Evolutionary conservation across 1,284 basidiomycete genomes (phyloP).

Genomic region (Limonomyces culmigenus): DNA sequence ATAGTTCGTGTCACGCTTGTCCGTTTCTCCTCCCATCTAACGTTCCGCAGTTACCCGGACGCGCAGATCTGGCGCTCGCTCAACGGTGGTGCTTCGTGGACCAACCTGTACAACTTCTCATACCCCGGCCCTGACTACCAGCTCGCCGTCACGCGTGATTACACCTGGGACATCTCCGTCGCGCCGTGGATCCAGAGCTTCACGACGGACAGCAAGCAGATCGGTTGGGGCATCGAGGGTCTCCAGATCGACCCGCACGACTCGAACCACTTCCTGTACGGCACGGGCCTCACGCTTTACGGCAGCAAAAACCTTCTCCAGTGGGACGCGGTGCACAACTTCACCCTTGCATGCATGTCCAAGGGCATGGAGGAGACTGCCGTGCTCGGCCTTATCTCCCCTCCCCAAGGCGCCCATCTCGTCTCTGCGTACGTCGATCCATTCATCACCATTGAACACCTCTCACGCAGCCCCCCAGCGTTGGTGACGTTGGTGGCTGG

Average conservation of each 20-base stretch:
- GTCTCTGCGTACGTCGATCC: not conserved
- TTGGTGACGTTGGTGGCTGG: not conserved
- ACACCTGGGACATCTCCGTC: slow-evolving; percentile 31
- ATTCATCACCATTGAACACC: not conserved
- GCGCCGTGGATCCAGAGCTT: slow-evolving; percentile 38
- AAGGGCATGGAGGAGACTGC: slow-evolving; percentile 31
- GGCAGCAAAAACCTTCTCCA: slow-evolving; percentile 35
- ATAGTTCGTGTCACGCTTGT: slow-evolving; percentile 9
- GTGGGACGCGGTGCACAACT: slow-evolving; percentile 39
- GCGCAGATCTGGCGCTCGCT: slow-evolving; percentile 22
- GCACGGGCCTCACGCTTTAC: slow-evolving; percentile 41
- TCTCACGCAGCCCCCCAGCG: not conserved
- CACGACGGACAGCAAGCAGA: slow-evolving; percentile 19
- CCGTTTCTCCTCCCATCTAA: not conserved
- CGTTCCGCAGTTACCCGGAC: not conserved
- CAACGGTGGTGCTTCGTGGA: slow-evolving; percentile 35
- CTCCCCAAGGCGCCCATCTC: slow-evolving; percentile 26
- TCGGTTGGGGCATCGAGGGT: slow-evolving; percentile 25
- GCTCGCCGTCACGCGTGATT: slow-evolving; percentile 14
- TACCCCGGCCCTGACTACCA: slow-evolving; percentile 30
- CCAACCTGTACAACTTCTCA: slow-evolving; percentile 31
- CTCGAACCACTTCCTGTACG: slow-evolving; percentile 53
- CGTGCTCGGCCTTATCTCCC: slow-evolving; percentile 36
- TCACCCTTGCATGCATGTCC: slow-evolving; percentile 40
- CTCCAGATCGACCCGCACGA: slow-evolving; percentile 45